phyloP scores from a whole-genome alignment of 257 asterid genomes.

The Thymus quinquecostatus region DNA sequence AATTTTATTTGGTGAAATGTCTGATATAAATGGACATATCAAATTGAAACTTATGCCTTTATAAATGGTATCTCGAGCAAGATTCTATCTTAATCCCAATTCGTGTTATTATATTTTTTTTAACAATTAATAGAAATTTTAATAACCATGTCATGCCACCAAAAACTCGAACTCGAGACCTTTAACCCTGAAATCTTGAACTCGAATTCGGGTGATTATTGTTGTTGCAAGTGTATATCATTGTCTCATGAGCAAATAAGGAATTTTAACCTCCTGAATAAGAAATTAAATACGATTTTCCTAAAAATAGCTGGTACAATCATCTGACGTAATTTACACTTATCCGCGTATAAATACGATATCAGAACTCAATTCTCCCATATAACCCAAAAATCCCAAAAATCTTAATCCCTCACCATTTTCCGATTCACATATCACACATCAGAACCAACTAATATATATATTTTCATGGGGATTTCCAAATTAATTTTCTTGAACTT shows the following conservation, averaged over 20 bases:
- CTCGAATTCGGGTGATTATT: neutral
- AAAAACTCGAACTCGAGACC: too few species aligned
- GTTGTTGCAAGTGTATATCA: neutral
- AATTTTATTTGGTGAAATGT: too few species aligned
- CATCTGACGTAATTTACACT: neutral
- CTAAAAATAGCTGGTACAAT: neutral
- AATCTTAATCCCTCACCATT: neutral
- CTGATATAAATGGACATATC: too few species aligned
- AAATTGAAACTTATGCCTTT: too few species aligned
- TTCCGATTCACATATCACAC: neutral
- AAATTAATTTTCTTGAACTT: slow-evolving; percentile 9
- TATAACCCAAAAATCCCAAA: neutral
- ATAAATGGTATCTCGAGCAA: too few species aligned
- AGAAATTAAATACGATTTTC: neutral
- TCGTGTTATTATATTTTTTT: too few species aligned
- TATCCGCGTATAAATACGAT: neutral
- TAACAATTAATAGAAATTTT: too few species aligned
- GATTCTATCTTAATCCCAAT: too few species aligned
- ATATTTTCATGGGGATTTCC: slow-evolving; percentile 24
- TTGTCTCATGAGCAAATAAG: neutral
- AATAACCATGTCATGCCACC: too few species aligned
- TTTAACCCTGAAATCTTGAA: too few species aligned
- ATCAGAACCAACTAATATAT: neutral
- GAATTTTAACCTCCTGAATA: neutral
- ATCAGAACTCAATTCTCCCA: neutral